Base-by-base conservation (phyloP, 331 rosid species). In the Cydonia oblonga region DNA sequence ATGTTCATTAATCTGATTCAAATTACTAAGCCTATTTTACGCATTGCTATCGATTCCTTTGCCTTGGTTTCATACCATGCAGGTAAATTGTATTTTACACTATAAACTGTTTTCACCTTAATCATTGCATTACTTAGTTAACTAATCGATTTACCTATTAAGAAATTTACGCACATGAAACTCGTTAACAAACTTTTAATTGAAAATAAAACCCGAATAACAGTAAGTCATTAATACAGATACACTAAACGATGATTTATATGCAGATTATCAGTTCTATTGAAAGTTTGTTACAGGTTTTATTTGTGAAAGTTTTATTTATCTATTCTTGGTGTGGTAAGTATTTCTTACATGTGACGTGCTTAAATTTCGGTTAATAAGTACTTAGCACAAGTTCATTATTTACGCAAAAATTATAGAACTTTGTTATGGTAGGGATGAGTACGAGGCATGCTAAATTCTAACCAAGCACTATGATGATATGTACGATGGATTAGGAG, bases 401-500 rank as follows among this genome's bases (percentile, higher is more conserved):
- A 12, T 13, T 24, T 58, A 58, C 32, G 2, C 0, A 24, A 58
- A 24, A 40, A 40, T 40, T 40, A 40, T 40, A 40, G 0, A 11
- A 40, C 46, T 40, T 40, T 40, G 46, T 40, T 40, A 40, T 40
- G 46, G 46, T 11, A 40, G 46, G 46, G 0, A 40, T 40, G 46
- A n/a, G 24, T 7, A 15, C 1, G 20, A 49, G 20, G 9, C 56
- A 49, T 49, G 20, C 56, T 49, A 14, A 14, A 49, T 0, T 16
- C 57, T 16, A 18, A 51, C 20, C 9, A 16, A 51, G 20, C 20
- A 18, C 23, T 51, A 18, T 19, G 2, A 51, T 51, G 57, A 51
- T 59, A 3, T 24, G 18, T 57, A 22, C 28, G 64, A 25, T 59
- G n/a, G 33, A 59, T 23, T 68, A 91, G 96, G 77, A 89, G 97